Base-by-base conservation (phyloP, 345 rosid genomes). In the Salix udensis region DNA sequence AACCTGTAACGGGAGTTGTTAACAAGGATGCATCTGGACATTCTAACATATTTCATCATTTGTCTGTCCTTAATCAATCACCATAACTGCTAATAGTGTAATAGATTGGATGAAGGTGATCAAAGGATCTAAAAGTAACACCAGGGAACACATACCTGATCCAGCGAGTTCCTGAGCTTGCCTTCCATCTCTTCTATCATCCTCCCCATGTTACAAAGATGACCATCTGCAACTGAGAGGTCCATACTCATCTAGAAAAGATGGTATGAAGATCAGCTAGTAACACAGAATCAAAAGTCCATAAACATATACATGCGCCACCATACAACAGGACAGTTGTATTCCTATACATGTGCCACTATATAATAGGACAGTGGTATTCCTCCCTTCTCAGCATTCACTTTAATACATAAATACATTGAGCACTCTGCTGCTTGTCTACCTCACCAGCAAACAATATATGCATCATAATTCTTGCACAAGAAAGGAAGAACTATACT, bases 151-250 rank as follows among this genome's bases (percentile, higher is more conserved):
- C 44, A 18, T 77, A 90, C 98, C 98, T 96, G 96, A 88, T 96
- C 98, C 73, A 96, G 84, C 3, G 99, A 91, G 84, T 91, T 91
- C 79, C 98, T 89, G 44, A 93, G 91, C 86, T 91, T 96, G 70
- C 98, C 88, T 88, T 96, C 98, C 94, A 96, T 85, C 79, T 96
- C 98, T 84, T 96, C 99, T 73, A 96, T 93, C 99, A 96, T 93
- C 90, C 84, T 89, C 69, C 99, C 98, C 98, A 96, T 93, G 83
- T 96, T 96, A 82, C 96, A 91, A 26, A 96, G 86, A 86, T 96
- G 98, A 66, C 99, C 99, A 61, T 93, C 99, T 6, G 91, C 91
- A 79, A 89, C 84, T 50, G 96, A 65, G 34, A 96, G 91, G 82
- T 88, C 89, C 99, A 92, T 87, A 76, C 86, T 89, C 99, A 96